Evolutionary conservation across 2,329 filamentous ascomycete genomes (phyloP).

Genomic region (Plectosphaerella sp.): DNA sequence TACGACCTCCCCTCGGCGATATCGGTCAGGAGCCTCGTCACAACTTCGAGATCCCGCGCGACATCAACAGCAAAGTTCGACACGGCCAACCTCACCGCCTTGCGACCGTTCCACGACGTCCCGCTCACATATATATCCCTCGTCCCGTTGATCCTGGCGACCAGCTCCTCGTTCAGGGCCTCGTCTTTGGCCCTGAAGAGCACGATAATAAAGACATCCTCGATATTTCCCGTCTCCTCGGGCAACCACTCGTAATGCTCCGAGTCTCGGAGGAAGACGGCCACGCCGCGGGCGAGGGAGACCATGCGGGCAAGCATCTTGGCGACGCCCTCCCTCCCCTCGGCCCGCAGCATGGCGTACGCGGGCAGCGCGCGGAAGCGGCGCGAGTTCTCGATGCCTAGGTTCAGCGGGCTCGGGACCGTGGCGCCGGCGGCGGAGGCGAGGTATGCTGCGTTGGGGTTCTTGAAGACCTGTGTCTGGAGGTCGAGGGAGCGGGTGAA

Average conservation of each 20-base stretch:
- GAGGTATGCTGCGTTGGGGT: conserved; percentile 83
- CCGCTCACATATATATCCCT: conserved; percentile 78
- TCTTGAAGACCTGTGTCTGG: conserved; percentile 66
- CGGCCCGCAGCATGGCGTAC: conserved; percentile 73
- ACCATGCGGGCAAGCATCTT: conserved; percentile 71
- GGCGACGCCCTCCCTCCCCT: conserved; percentile 66
- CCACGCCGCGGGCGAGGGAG: conserved; percentile 62
- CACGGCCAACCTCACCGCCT: conserved; percentile 78
- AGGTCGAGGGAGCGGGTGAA: conserved; percentile 61
- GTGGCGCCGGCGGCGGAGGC: conserved; percentile 28
- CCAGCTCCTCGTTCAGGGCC: conserved; percentile 60
- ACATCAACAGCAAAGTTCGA: conserved; percentile 78
- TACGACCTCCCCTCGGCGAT: conserved; percentile 30
- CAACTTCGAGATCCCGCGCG: conserved; percentile 60
- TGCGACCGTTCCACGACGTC: conserved; percentile 68
- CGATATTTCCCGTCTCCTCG: conserved; percentile 31
- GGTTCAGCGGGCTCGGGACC: conserved; percentile 79
- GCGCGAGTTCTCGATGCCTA: conserved; percentile 86
- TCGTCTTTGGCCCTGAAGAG: conserved; percentile 67
- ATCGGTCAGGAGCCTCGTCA: conserved; percentile 56
- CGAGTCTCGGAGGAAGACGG: conserved; percentile 56
- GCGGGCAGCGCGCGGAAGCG: conserved; percentile 88
- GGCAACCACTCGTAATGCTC: conserved; percentile 65
- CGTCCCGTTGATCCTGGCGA: conserved; percentile 66
- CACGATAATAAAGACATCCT: conserved; percentile 60